Percentiles rank a stretch among this genome's conserved stretches.
These are phyloP conservation scores for Neurospora hispaniola DNA, from an alignment of 495 filamentous ascomycete species.

Conservation along the genomic window DNA sequence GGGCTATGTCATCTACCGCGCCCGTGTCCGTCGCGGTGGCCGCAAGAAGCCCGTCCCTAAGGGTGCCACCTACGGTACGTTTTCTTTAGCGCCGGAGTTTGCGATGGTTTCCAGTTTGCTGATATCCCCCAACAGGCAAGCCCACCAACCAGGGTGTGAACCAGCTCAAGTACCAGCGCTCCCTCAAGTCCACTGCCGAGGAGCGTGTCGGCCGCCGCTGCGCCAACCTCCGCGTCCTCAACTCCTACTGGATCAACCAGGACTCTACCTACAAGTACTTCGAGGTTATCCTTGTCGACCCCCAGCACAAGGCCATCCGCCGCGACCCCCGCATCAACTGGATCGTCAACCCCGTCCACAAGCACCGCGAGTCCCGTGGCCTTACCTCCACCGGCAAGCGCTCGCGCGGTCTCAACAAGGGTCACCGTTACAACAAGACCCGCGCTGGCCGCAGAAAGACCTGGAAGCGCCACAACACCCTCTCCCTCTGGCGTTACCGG, in stretches of 20 bases:
- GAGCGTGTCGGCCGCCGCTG: slow-evolving; percentile 98
- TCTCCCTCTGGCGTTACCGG: slow-evolving; percentile 82
- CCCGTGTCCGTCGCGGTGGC: slow-evolving; percentile 93
- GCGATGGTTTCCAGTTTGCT: slow-evolving; percentile 7
- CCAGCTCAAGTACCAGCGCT: slow-evolving; percentile 99
- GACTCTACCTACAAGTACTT: slow-evolving; percentile 99
- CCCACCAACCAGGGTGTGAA: slow-evolving; percentile 99
- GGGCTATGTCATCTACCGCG: slow-evolving; percentile 99
- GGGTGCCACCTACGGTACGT: slow-evolving; percentile 95
- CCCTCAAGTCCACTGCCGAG: slow-evolving; percentile 91
- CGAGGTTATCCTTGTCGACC: slow-evolving; percentile 99
- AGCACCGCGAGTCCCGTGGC: slow-evolving; percentile 96
- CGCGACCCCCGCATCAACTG: slow-evolving; percentile 99
- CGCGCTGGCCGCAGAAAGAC: slow-evolving; percentile 90
- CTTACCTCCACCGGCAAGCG: slow-evolving; percentile 98
- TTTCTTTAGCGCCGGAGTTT: not conserved
- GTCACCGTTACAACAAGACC: slow-evolving; percentile 98
- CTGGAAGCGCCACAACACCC: slow-evolving; percentile 99
- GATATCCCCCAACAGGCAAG: slow-evolving; percentile 56
- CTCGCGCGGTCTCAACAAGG: slow-evolving; percentile 96
- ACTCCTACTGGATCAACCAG: slow-evolving; percentile 99
- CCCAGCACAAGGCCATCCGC: slow-evolving; percentile 99
- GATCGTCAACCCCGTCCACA: slow-evolving; percentile 99
- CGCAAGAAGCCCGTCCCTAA: slow-evolving; percentile 92
- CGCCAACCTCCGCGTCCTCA: slow-evolving; percentile 96